These are phyloP conservation scores for Pyrus hybrid DNA, from an alignment of 331 rosid genomes.

Conservation along the genomic window DNA sequence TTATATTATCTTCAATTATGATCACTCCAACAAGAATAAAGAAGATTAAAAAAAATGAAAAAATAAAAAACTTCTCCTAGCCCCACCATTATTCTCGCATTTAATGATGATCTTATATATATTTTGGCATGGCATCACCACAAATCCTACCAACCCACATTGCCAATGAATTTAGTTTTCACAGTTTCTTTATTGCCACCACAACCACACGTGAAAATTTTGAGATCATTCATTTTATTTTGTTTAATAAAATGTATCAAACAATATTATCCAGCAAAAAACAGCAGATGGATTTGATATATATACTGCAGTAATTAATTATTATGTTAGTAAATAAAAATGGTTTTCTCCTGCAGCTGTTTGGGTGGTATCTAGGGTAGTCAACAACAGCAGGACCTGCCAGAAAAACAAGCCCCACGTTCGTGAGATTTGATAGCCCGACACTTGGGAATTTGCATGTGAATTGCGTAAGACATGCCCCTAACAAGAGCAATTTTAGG, in stretches of 20 bases:
- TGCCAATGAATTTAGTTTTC: background rate
- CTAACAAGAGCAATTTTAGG: conserved; percentile 7
- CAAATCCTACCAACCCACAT: conserved; percentile 5
- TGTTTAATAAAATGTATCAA: too few species aligned
- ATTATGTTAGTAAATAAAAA: background rate
- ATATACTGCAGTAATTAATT: background rate
- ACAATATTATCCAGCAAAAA: background rate
- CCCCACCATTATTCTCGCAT: background rate
- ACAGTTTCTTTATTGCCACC: background rate
- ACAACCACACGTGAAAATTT: background rate
- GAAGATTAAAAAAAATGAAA: background rate
- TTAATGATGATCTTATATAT: background rate
- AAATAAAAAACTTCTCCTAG: background rate
- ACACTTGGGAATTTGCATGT: background rate
- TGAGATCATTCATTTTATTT: background rate
- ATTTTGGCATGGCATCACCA: background rate
- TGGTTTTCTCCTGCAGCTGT: background rate
- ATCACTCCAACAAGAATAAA: too few species aligned
- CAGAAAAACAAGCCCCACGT: background rate
- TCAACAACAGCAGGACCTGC: conserved; percentile 5
- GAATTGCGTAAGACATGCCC: conserved; percentile 22
- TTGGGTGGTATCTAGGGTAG: conserved; percentile 25
- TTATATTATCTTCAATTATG: too few species aligned
- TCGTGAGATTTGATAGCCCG: background rate
- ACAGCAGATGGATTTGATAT: background rate